Evolutionary conservation across 78 protist species (phyloP).

Genomic region (Polysphondylium violaceum): DNA sequence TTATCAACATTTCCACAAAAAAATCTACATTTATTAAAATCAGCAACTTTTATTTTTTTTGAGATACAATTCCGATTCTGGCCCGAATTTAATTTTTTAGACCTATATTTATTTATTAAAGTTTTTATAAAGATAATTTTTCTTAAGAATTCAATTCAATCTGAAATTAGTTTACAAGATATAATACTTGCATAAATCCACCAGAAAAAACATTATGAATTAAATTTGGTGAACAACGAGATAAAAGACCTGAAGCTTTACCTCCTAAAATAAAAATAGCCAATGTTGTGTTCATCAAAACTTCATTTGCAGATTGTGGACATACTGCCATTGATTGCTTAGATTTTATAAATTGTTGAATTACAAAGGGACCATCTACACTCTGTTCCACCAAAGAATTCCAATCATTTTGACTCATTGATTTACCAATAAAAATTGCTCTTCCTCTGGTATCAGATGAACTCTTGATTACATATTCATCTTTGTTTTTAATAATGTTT

Average conservation of each 20-base stretch:
- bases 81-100: too few relatives aligned
- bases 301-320: not conserved
- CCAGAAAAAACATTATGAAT: not conserved
- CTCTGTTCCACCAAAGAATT: not conserved
- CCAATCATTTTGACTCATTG: not conserved
- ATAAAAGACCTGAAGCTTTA: not conserved
- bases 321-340: not conserved
- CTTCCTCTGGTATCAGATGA: slow-evolving; percentile 3
- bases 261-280: not conserved
- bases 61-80: too few relatives aligned
- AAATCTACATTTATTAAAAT: too few relatives aligned
- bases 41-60: too few relatives aligned
- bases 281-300: not conserved
- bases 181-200: not conserved
- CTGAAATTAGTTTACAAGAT: too few relatives aligned
- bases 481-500: not conserved
- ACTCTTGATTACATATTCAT: not conserved
- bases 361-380: not conserved
- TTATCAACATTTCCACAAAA: too few relatives aligned
- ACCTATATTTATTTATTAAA: too few relatives aligned
- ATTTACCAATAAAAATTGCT: not conserved
- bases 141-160: too few relatives aligned
- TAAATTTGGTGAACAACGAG: not conserved
- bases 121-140: too few relatives aligned
- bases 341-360: slow-evolving; percentile 5